Conservation (phyloP, 225 moss, liverwort and hornwort species). For the Bryoerythrophyllum caledonicum region DNA sequence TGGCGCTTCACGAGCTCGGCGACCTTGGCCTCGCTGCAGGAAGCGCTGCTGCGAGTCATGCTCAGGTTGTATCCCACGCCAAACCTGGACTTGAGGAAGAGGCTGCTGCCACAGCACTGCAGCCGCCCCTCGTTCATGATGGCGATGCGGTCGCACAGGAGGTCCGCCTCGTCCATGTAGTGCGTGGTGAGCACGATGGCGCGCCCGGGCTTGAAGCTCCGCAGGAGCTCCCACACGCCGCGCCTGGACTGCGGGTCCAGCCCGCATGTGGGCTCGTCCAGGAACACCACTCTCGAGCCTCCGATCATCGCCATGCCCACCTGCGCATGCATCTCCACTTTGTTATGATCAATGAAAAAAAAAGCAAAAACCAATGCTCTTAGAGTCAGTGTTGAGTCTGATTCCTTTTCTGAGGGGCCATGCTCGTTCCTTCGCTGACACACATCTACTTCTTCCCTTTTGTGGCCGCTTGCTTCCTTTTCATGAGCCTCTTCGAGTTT, state of each 20-base stretch:
- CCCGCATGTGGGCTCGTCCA: conserved; percentile 92
- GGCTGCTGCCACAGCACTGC: conserved; percentile 84
- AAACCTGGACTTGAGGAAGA: conserved; percentile 82
- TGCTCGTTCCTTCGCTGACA: no score
- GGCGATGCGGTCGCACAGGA: conserved; percentile 89
- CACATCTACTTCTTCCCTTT: no score
- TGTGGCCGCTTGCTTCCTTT: no score
- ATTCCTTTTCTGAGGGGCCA: no score
- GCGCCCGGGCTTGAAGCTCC: conserved; percentile 69
- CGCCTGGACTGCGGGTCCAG: conserved; percentile 93
- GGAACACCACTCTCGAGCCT: conserved; percentile 77
- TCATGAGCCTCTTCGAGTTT: no score
- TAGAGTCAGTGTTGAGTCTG: no score
- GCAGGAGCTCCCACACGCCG: conserved; percentile 81
- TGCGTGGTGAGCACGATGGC: conserved; percentile 91
- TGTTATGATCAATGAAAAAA: neutral
- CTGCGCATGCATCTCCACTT: conserved; percentile 30
- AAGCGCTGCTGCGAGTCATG: conserved; percentile 59
- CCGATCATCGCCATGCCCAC: conserved; percentile 93
- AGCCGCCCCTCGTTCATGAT: conserved; percentile 87
- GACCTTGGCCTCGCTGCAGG: conserved; percentile 47
- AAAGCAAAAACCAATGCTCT: no score
- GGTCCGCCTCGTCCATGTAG: conserved; percentile 96
- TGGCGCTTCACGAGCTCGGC: conserved; percentile 56
- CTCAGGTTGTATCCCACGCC: conserved; percentile 85